Evolutionary conservation across 1,284 basidiomycete genomes (phyloP), one percentile per base, ranked within the genome.

Genomic region (Stygiomarasmius scandens): DNA sequence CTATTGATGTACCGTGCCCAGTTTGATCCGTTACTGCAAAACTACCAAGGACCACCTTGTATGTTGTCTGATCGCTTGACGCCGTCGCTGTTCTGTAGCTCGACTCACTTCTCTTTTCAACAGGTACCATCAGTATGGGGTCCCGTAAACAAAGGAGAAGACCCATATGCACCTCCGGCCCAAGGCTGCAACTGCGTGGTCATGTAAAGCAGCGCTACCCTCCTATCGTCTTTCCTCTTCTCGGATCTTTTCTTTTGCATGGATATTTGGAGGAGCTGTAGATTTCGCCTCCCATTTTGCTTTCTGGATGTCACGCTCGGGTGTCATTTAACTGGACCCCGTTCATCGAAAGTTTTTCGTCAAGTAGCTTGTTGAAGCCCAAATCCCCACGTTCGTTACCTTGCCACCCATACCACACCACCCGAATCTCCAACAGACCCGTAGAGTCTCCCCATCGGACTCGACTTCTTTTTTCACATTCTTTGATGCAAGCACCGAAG

Each of bases 91-190:
- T 19, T 49, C 29, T 29, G 25, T 54, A 23, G 19, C 32, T 14
- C 25, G 34, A 34, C 19, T 54, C 49, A 20, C 58, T 43, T 49
- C 22, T n/a, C n/a, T n/a, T 49, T 27, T n/a, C 34, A 14, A 20
- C 69, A 92, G 90, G 85, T 93, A 45, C 93, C 94, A 6, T 92
- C 89, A 32, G 89, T 96, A 41, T 97, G 96, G 96, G 95, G 96
- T n/a, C 89, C 91, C 20, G 85, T 95, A 29, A 85, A 83, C 69
- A 95, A 93, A 75, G 83, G 84, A 61, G 92, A 95, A 70, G 93
- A 96, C 70, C 94, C 94, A 49, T 96, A 93, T 71, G 91, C 90
- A 56, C 89, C 90, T 58, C 86, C 82, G 63, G 78, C 55, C 5
- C 55, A 56, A 49, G 55, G 55, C 32, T 56, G 55, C 55, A 56